Evolutionary conservation across 1,139 yeast species (phyloP).

Genomic region (Debaryomyces singareniensis): DNA sequence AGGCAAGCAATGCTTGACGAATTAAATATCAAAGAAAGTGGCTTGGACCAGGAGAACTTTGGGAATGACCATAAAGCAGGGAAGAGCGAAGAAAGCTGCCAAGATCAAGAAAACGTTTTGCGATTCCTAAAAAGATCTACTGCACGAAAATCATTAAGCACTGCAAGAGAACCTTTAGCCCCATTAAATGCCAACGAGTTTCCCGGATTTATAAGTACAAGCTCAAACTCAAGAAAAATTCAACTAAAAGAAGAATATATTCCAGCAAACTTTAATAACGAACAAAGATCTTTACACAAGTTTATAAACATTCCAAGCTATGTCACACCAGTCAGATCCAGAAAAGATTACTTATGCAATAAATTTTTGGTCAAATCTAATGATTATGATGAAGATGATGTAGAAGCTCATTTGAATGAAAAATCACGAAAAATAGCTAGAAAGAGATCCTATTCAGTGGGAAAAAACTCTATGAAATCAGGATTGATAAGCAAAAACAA

Average conservation of each 20-base stretch:
- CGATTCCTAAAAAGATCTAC: slow-evolving; percentile 21
- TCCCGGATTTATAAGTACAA: slow-evolving; percentile 22
- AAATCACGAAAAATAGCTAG: slow-evolving; percentile 16
- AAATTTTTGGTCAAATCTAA: slow-evolving; percentile 20
- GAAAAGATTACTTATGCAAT: slow-evolving; percentile 6
- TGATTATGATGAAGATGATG: slow-evolving; percentile 27
- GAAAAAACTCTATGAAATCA: slow-evolving; percentile 32
- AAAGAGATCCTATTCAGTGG: slow-evolving; percentile 33
- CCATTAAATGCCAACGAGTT: slow-evolving; percentile 27
- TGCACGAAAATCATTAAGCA: slow-evolving; percentile 4
- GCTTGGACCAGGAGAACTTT: slow-evolving; percentile 3
- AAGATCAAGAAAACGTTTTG: slow-evolving; percentile 41
- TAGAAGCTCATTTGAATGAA: slow-evolving; percentile 2
- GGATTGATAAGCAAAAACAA: slow-evolving; percentile 27
- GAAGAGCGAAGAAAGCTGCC: slow-evolving; percentile 17
- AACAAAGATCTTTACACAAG: slow-evolving; percentile 29
- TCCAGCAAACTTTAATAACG: slow-evolving; percentile 28
- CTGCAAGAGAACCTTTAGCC: slow-evolving; percentile 24
- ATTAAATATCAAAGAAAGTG: slow-evolving; percentile 1
- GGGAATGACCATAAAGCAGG: neutral
- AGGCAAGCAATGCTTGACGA: slow-evolving; percentile 3
- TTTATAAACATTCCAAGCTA: slow-evolving; percentile 25
- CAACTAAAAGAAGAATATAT: slow-evolving; percentile 27
- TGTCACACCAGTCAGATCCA: slow-evolving; percentile 28
- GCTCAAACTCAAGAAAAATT: neutral